Percentiles rank a stretch among this genome's conserved stretches.
Evolutionary conservation across 768 basidiomycete species (phyloP).

Genomic region (Podaxis sp.): DNA sequence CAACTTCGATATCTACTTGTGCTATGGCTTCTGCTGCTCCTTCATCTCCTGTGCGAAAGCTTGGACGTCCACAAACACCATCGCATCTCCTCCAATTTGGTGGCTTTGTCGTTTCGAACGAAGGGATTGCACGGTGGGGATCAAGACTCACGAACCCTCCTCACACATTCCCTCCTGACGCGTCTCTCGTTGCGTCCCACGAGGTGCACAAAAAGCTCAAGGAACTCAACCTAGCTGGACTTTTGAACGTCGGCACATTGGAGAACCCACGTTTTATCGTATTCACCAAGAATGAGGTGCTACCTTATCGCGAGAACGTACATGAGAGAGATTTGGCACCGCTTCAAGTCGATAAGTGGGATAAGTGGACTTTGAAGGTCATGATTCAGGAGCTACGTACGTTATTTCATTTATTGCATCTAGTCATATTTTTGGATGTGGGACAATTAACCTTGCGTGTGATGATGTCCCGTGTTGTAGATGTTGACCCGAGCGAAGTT

Average conservation of each 20-base stretch:
- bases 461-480: neutral
- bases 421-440: neutral
- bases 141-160: slow-evolving; percentile 2
- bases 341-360: slow-evolving; percentile 1
- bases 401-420: neutral
- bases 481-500: slow-evolving; percentile 5
- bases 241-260: neutral
- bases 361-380: slow-evolving; percentile 8
- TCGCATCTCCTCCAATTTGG: slow-evolving; percentile 9
- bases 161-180: slow-evolving; percentile 4
- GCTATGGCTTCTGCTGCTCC: neutral
- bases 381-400: slow-evolving; percentile 2
- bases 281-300: slow-evolving; percentile 1
- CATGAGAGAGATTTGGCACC: neutral
- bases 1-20: neutral
- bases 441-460: neutral
- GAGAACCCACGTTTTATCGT: slow-evolving; percentile 4
- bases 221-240: slow-evolving; percentile 3
- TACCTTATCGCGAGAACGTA: neutral
- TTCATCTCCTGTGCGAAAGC: neutral
- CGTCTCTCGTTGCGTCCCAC: neutral
- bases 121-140: slow-evolving; percentile 5
- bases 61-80: neutral
- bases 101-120: slow-evolving; percentile 8
- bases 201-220: neutral